phyloP scores from a whole-genome alignment of 495 filamentous ascomycete species.

The Aspergillus ostianus region DNA sequence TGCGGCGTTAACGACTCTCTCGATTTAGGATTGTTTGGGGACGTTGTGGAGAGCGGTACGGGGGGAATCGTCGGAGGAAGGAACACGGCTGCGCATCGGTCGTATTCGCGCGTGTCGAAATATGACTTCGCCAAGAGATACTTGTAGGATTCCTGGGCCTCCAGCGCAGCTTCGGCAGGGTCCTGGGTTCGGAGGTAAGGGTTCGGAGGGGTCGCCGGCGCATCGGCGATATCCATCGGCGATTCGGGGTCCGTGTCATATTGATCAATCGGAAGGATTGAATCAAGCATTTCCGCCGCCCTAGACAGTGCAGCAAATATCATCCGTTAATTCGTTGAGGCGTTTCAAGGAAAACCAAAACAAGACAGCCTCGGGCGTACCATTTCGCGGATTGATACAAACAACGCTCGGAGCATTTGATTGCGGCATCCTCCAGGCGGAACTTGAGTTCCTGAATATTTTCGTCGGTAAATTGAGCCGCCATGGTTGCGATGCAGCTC shows the following conservation, averaged over 20 bases:
- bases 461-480: slow-evolving; percentile 36
- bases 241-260: slow-evolving; percentile 59
- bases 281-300: slow-evolving; percentile 91
- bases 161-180: slow-evolving; percentile 69
- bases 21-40: slow-evolving; percentile 40
- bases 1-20: slow-evolving; percentile 37
- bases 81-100: slow-evolving; percentile 90
- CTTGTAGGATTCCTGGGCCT: slow-evolving; percentile 74
- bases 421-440: slow-evolving; percentile 75
- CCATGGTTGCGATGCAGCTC: slow-evolving; percentile 26
- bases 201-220: slow-evolving; percentile 29
- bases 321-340: neutral
- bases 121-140: slow-evolving; percentile 92
- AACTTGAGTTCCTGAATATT: slow-evolving; percentile 52
- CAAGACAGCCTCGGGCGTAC: slow-evolving; percentile 44
- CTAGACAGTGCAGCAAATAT: slow-evolving; percentile 41
- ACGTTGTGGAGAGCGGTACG: slow-evolving; percentile 52
- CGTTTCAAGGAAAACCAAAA: slow-evolving; percentile 1
- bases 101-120: slow-evolving; percentile 94
- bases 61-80: slow-evolving; percentile 70
- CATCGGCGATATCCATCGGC: slow-evolving; percentile 51
- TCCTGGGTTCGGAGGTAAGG: slow-evolving; percentile 52
- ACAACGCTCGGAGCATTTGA: slow-evolving; percentile 92
- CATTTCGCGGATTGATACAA: slow-evolving; percentile 97
- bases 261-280: slow-evolving; percentile 56